phyloP scores from a whole-genome alignment of 75 land plant species.

The Picea sitchensis region DNA sequence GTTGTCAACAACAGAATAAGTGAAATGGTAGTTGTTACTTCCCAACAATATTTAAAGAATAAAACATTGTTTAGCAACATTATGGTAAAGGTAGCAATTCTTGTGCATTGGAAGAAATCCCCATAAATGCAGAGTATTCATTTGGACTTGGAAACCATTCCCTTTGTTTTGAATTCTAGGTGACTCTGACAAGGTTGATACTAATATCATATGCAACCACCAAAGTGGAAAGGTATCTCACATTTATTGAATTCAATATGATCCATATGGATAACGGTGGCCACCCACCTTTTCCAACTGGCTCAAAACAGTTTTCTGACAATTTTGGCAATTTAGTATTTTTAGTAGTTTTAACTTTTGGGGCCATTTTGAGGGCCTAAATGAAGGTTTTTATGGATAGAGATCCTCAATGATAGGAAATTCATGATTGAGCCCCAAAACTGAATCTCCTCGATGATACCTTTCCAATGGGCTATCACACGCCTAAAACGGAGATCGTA shows the following conservation, averaged over 20 bases:
- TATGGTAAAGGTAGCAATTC: constrained; percentile 98
- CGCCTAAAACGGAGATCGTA: no score
- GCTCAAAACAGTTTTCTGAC: no score
- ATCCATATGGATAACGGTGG: constrained; percentile 2
- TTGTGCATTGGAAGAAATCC: constrained; percentile 93
- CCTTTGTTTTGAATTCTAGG: constrained; percentile 96
- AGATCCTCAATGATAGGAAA: no score
- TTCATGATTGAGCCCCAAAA: no score
- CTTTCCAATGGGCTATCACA: no score
- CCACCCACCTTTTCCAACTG: no score
- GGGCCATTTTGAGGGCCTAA: no score
- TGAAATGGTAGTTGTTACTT: constrained; percentile 92
- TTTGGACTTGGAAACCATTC: constrained; percentile 98
- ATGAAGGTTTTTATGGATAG: no score
- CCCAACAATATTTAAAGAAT: constrained; percentile 93
- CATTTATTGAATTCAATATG: constrained; percentile 72
- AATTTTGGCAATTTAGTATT: no score
- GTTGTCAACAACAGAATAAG: constrained; percentile 89
- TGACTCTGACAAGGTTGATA: constrained; percentile 49
- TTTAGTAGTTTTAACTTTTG: no score
- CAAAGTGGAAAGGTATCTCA: constrained; percentile 87
- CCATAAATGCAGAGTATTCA: constrained; percentile 98
- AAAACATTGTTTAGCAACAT: constrained; percentile 85
- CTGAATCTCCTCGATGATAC: no score
- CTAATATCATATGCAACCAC: no score